Percentiles rank a stretch among this genome's conserved stretches.
Evolutionary conservation across 257 asterid genomes (phyloP).

Genomic region (Echites panduratus): DNA sequence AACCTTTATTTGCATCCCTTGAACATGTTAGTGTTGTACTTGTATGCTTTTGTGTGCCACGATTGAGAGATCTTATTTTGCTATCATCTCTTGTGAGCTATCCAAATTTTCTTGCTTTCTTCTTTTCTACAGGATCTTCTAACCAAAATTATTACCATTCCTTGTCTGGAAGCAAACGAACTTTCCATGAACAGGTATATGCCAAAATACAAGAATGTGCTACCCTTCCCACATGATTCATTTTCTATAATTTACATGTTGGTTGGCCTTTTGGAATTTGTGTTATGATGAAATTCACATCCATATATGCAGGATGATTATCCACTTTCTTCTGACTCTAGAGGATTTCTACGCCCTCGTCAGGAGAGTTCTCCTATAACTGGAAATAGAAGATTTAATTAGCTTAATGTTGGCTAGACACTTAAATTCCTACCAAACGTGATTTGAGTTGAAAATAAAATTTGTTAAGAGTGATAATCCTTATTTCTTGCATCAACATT

Average conservation of each 20-base stretch:
- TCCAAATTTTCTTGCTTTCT: slow-evolving; percentile 9
- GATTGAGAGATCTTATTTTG: background rate
- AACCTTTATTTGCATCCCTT: background rate
- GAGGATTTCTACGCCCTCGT: slow-evolving; percentile 30
- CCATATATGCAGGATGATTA: slow-evolving; percentile 34
- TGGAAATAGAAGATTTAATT: slow-evolving; percentile 39
- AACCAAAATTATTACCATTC: slow-evolving; percentile 26
- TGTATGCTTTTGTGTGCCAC: background rate
- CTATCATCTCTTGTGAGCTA: slow-evolving; percentile 5
- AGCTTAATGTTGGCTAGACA: background rate
- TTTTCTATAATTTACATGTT: background rate
- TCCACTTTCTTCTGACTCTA: slow-evolving; percentile 31
- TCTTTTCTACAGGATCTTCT: slow-evolving; percentile 27
- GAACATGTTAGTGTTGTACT: background rate
- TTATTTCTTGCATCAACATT: slow-evolving; percentile 18
- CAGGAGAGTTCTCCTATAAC: slow-evolving; percentile 31
- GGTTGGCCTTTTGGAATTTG: background rate
- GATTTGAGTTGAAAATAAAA: background rate
- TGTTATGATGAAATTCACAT: slow-evolving; percentile 7
- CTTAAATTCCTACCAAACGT: background rate
- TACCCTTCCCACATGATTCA: background rate
- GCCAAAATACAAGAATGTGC: background rate
- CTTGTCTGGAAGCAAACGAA: slow-evolving; percentile 39
- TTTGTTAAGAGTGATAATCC: slow-evolving; percentile 1
- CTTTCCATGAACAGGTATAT: slow-evolving; percentile 41